Conservation (phyloP, 305 asterid species). For the Salvia sclarea region DNA sequence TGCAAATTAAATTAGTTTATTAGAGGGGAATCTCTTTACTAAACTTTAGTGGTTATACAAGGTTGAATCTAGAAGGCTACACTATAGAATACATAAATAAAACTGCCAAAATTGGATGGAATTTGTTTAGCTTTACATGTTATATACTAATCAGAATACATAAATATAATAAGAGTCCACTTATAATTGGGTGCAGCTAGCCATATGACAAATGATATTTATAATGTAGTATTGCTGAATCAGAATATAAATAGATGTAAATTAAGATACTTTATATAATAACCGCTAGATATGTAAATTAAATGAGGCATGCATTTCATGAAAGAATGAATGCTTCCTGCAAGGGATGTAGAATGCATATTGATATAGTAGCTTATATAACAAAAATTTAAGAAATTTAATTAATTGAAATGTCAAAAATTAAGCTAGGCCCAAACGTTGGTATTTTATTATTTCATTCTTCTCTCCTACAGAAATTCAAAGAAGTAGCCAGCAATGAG, state of each 20-base stretch:
- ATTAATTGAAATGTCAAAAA: too few species aligned
- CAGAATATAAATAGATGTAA: neutral
- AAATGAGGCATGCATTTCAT: neutral
- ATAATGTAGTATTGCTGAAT: neutral
- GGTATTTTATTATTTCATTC: too few species aligned
- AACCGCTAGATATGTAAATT: neutral
- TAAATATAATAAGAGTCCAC: neutral
- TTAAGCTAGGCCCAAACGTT: too few species aligned
- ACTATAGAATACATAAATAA: neutral
- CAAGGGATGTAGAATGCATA: neutral
- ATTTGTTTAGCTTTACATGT: neutral
- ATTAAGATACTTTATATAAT: neutral
- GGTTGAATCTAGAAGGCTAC: slow-evolving; percentile 11
- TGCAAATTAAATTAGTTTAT: slow-evolving; percentile 1
- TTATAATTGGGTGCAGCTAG: neutral
- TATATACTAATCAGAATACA: neutral
- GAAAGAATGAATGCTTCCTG: neutral
- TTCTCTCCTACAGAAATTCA: too few species aligned
- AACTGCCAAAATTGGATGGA: neutral
- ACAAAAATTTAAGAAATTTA: too few species aligned
- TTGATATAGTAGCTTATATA: too few species aligned
- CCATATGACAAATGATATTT: neutral
- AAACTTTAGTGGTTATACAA: neutral
- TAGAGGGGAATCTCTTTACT: slow-evolving; percentile 17
- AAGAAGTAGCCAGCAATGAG: too few species aligned